Percentiles rank a stretch among this genome's conserved stretches.
Conservation (phyloP, 768 basidiomycete genomes). For the Rubroboletus satanas region DNA sequence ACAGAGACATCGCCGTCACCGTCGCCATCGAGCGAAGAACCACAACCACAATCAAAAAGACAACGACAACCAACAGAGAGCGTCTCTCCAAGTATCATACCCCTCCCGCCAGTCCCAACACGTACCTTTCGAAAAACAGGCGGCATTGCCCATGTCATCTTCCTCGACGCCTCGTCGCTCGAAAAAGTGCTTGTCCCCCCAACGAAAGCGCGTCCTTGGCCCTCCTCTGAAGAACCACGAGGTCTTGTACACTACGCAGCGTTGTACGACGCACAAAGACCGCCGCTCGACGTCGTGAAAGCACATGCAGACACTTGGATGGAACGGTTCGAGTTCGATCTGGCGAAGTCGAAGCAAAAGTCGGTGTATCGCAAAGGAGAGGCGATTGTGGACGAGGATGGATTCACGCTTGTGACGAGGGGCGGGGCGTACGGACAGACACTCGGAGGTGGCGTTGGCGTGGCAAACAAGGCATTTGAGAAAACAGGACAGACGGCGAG, state of each 20-base stretch:
- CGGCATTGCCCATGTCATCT: conserved; percentile 65
- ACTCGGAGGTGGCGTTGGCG: conserved; percentile 72
- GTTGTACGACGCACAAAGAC: conserved; percentile 63
- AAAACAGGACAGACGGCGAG: conserved; percentile 33
- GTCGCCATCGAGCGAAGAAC: conserved; percentile 4
- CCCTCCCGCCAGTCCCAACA: conserved; percentile 52
- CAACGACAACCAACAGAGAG: conserved; percentile 23
- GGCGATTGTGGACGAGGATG: conserved; percentile 89
- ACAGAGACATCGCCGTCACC: neutral
- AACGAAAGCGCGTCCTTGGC: conserved; percentile 59
- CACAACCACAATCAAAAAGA: conserved; percentile 32
- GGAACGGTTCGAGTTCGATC: conserved; percentile 64
- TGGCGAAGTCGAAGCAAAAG: conserved; percentile 53
- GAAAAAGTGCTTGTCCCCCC: conserved; percentile 56
- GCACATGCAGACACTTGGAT: conserved; percentile 80
- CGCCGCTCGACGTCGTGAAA: conserved; percentile 67
- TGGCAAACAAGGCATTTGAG: conserved; percentile 58
- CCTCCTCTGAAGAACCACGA: conserved; percentile 53
- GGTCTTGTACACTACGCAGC: conserved; percentile 72
- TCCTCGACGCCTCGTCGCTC: conserved; percentile 70
- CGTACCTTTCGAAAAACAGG: conserved; percentile 63
- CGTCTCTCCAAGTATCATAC: conserved; percentile 49
- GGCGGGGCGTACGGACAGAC: conserved; percentile 89
- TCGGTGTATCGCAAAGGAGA: conserved; percentile 77
- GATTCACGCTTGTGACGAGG: conserved; percentile 91